Evolutionary conservation across 352 stramenopile genomes (phyloP), one percentile per base, ranked within the genome.

Genomic region (Peronospora belbahrii): DNA sequence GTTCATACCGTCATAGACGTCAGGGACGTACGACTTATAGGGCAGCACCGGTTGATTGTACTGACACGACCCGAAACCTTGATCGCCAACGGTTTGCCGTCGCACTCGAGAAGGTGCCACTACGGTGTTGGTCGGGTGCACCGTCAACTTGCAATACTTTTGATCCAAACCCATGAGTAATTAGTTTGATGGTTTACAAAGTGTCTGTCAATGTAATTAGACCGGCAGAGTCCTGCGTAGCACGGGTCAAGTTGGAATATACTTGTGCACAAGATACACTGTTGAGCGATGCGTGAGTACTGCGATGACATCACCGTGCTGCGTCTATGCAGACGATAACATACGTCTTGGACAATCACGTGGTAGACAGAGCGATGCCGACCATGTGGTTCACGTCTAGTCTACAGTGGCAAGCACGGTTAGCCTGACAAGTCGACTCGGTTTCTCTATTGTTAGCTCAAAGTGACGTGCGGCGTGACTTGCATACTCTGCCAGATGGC

Each of bases 91-190:
- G 5, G 61, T 82, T 36, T 74, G 66, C 37, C 64, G 60, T 6
- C 63, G 59, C 45, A 53, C 43, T n/a, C 52, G 57, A 42, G 47
- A 41, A 9, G 32, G 40, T 20, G 48, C 60, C 35, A 55, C 35
- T 41, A 64, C 66, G 18, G 35, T 23, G 14, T 40, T 50, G 15
- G 41, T 41, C 3, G 52, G 56, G 48, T 67, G 61, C 45, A 82
- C 67, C 20, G 70, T 82, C 41, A 82, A 58, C 42, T 82, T 82
- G 65, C 70, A 78, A 54, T 72, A 74, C 48, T 70, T 78, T 20
- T 58, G 34, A 48, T 74, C 57, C 22, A 60, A 34, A 34, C 53
- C 55, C 66, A 77, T 77, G 19, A 28, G 50, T 3, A 35, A 8
- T 20, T 43, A 27, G 34, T 31, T 46, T 18, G 54, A 14, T 13